phyloP scores from a whole-genome alignment of 768 basidiomycete species.

The Amanita phalloides region DNA sequence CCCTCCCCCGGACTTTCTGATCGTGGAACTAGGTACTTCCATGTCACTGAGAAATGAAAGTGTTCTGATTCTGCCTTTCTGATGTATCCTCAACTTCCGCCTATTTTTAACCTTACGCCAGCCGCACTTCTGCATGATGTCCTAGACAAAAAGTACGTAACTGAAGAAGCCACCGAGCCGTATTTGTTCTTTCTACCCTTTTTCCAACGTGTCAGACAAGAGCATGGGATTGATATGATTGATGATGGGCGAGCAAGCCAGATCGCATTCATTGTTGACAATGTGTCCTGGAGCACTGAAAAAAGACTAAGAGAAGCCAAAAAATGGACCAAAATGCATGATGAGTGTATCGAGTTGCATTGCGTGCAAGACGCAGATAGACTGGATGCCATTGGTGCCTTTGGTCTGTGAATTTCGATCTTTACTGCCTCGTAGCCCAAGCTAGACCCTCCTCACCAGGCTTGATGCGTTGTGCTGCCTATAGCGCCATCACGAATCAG shows the following conservation, averaged over 20 bases:
- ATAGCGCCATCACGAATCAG: slow-evolving; percentile 43
- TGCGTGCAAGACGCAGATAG: slow-evolving; percentile 77
- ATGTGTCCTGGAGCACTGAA: slow-evolving; percentile 82
- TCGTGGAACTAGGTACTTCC: slow-evolving; percentile 54
- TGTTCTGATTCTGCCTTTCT: not conserved
- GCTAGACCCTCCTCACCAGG: slow-evolving; percentile 20
- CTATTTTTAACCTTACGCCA: slow-evolving; percentile 9
- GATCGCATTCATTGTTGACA: slow-evolving; percentile 57
- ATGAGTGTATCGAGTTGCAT: slow-evolving; percentile 63
- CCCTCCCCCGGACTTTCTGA: slow-evolving; percentile 53
- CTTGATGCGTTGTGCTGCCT: slow-evolving; percentile 62
- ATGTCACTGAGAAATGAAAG: not conserved
- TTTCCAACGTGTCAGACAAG: slow-evolving; percentile 34
- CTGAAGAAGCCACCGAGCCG: slow-evolving; percentile 45
- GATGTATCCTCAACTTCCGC: not conserved
- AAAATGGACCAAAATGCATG: slow-evolving; percentile 56
- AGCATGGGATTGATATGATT: slow-evolving; percentile 44
- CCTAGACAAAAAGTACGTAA: slow-evolving; percentile 77
- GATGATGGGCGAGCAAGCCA: slow-evolving; percentile 45
- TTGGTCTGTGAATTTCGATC: slow-evolving; percentile 38
- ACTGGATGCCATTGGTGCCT: slow-evolving; percentile 73
- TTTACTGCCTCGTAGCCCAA: not conserved
- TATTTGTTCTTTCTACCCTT: slow-evolving; percentile 59
- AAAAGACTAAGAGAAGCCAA: slow-evolving; percentile 48
- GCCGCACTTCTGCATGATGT: slow-evolving; percentile 87